Conservation (phyloP, 2,329 filamentous ascomycete genomes). For the Dactylellina cionopaga region DNA sequence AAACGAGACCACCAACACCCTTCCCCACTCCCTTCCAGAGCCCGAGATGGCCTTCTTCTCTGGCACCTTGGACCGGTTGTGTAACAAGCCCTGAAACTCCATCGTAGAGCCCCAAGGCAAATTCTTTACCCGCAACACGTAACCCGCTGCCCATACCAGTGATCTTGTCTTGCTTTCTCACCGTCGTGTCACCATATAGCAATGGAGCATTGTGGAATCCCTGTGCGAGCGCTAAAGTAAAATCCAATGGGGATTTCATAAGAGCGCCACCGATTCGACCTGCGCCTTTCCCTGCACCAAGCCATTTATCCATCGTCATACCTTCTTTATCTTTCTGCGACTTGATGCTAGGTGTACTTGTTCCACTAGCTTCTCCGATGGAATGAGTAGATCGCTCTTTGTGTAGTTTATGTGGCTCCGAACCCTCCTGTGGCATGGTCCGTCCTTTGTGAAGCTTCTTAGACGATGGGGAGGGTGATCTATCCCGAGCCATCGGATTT, state of each 20-base stretch:
- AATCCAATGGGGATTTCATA: slow-evolving; percentile 79
- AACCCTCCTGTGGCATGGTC: slow-evolving; percentile 3
- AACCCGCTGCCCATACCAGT: slow-evolving; percentile 80
- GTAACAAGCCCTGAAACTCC: slow-evolving; percentile 82
- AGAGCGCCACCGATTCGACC: slow-evolving; percentile 76
- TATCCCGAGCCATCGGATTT: not conserved
- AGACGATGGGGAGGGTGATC: slow-evolving; percentile 9
- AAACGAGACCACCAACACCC: slow-evolving; percentile 80
- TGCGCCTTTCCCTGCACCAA: slow-evolving; percentile 74
- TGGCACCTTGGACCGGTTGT: slow-evolving; percentile 76
- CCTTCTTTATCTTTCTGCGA: slow-evolving; percentile 55
- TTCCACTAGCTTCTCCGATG: not conserved
- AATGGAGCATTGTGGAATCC: slow-evolving; percentile 89
- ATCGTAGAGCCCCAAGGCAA: slow-evolving; percentile 80
- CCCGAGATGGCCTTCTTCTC: slow-evolving; percentile 73
- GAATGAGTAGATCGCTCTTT: slow-evolving; percentile 19
- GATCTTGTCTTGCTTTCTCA: slow-evolving; percentile 80
- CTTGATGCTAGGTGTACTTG: slow-evolving; percentile 4
- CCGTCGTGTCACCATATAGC: slow-evolving; percentile 84
- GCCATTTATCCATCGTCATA: slow-evolving; percentile 68
- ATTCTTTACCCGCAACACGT: slow-evolving; percentile 79
- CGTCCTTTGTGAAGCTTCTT: slow-evolving; percentile 39
- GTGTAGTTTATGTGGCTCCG: slow-evolving; percentile 13
- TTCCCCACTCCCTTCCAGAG: slow-evolving; percentile 82
- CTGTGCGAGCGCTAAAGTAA: slow-evolving; percentile 81